These are phyloP conservation scores for Galerina sulciceps DNA, from an alignment of 768 basidiomycete genomes.

Conservation along the genomic window DNA sequence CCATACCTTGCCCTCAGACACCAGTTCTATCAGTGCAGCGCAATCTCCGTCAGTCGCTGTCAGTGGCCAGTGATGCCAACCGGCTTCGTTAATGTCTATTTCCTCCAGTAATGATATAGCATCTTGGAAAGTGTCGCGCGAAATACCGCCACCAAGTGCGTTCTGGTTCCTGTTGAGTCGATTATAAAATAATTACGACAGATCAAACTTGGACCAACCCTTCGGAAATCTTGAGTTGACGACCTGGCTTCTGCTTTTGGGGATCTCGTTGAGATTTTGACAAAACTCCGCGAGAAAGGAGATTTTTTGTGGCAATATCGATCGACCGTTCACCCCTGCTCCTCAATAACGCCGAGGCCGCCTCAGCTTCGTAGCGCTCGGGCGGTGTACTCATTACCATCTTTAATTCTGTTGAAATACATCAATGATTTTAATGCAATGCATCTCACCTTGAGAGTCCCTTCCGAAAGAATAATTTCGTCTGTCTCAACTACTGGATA, in stretches of 20 bases:
- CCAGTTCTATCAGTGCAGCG: constrained; percentile 75
- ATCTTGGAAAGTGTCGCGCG: constrained; percentile 72
- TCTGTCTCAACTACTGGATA: constrained; percentile 36
- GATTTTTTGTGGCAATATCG: constrained; percentile 56
- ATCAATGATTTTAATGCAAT: not conserved
- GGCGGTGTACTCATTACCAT: constrained; percentile 78
- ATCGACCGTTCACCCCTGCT: constrained; percentile 60
- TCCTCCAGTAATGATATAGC: constrained; percentile 65
- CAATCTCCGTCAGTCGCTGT: constrained; percentile 82
- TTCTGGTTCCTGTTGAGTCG: constrained; percentile 60
- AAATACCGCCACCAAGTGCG: constrained; percentile 64
- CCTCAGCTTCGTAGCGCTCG: constrained; percentile 68
- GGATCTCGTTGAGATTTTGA: constrained; percentile 70
- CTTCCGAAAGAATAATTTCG: constrained; percentile 59
- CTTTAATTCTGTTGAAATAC: constrained; percentile 28
- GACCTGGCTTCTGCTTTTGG: constrained; percentile 68
- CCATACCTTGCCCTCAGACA: constrained; percentile 77
- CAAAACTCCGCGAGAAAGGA: constrained; percentile 68
- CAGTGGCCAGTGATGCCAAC: constrained; percentile 80
- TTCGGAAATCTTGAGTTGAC: constrained; percentile 79
- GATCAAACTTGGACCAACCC: constrained; percentile 37
- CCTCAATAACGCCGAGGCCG: constrained; percentile 60
- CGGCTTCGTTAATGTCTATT: constrained; percentile 48
- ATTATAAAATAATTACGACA: not conserved
- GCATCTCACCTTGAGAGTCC: constrained; percentile 65